phyloP scores from a whole-genome alignment of 2,329 filamentous ascomycete species.

The Aspergillus pseudoviridinutans region DNA sequence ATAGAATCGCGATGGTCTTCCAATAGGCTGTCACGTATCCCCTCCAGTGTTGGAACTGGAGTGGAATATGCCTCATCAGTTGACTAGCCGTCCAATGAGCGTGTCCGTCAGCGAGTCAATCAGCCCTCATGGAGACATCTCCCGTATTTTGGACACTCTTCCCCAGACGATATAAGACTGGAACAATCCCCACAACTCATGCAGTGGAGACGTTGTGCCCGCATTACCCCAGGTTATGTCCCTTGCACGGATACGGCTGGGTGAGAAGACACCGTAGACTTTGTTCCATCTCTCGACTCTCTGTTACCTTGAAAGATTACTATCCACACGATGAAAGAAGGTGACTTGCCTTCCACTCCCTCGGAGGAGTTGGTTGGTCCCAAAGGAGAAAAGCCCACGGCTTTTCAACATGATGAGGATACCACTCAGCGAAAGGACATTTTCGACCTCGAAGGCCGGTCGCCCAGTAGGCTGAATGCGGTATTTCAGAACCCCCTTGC shows the following conservation, averaged over 20 bases:
- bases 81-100: not conserved
- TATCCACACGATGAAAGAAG: not conserved
- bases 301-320: not conserved
- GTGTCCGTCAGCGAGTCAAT: not conserved
- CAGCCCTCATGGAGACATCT: not conserved
- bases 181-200: not conserved
- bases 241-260: too few species aligned
- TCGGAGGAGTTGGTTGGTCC: not conserved
- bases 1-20: not conserved
- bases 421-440: constrained; percentile 3
- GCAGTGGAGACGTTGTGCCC: not conserved
- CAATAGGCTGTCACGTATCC: not conserved
- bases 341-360: not conserved
- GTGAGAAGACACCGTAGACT: not conserved
- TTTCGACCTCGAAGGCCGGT: constrained; percentile 23
- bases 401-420: not conserved
- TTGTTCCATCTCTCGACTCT: not conserved
- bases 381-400: constrained; percentile 8
- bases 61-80: not conserved
- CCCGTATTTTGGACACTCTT: not conserved
- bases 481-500: constrained; percentile 53
- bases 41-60: not conserved
- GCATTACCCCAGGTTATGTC: not conserved
- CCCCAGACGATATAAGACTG: not conserved
- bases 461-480: constrained; percentile 27